These are phyloP conservation scores for Sporothrix schenckii DNA, from an alignment of 2,329 filamentous ascomycete species.

Conservation along the genomic window DNA sequence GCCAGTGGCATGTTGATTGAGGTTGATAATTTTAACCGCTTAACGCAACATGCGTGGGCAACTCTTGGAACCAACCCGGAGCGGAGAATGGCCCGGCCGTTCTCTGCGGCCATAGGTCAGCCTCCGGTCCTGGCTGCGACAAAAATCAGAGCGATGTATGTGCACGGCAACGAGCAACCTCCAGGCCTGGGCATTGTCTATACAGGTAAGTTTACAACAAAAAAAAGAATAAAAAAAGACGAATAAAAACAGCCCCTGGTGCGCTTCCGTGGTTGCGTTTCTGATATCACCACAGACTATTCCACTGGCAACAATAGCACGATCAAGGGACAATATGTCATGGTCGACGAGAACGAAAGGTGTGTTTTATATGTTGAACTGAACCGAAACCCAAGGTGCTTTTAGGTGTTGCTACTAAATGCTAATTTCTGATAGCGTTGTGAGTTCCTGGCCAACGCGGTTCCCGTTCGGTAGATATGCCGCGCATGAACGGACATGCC, in stretches of 20 bases:
- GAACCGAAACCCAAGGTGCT: not conserved
- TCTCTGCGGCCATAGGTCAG: not conserved
- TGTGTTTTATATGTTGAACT: constrained; percentile 38
- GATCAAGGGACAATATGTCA: constrained; percentile 49
- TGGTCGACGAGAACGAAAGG: constrained; percentile 50
- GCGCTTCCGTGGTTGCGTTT: too few relatives aligned
- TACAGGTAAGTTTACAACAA: constrained; percentile 43
- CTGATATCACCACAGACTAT: constrained; percentile 38
- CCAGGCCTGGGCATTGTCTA: constrained; percentile 50
- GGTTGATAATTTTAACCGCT: not conserved
- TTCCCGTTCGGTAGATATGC: not conserved
- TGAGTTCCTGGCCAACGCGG: not conserved
- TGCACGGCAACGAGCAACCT: constrained; percentile 44
- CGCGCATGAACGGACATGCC: constrained; percentile 2
- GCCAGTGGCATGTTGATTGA: not conserved
- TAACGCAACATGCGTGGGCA: not conserved
- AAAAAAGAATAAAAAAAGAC: too few relatives aligned
- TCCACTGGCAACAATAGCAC: not conserved
- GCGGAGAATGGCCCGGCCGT: constrained; percentile 1
- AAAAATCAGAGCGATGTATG: constrained; percentile 31
- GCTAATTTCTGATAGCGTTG: not conserved
- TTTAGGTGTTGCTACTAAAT: not conserved
- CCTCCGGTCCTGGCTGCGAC: not conserved
- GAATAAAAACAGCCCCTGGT: too few relatives aligned
- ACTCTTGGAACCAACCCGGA: not conserved